Conservation (phyloP, 2,329 filamentous ascomycete species). For the Neospermospora avenae region DNA sequence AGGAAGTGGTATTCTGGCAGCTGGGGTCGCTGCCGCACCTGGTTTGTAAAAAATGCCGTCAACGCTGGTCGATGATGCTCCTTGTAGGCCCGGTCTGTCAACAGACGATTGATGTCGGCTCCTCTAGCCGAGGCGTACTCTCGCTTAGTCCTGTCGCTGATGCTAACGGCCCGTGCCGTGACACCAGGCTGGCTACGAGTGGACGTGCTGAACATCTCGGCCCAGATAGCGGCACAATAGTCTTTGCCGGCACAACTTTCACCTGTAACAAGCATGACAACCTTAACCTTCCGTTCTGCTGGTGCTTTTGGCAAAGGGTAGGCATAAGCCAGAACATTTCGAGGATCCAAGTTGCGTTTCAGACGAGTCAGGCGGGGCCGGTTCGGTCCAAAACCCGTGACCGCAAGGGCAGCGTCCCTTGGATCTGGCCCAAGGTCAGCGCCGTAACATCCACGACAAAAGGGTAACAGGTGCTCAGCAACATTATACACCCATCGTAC, state of each 20-base stretch:
- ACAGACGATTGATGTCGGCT: conserved; percentile 46
- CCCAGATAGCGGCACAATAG: conserved; percentile 54
- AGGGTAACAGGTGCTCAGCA: conserved; percentile 44
- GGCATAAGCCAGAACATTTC: conserved; percentile 50
- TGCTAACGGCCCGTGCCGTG: conserved; percentile 46
- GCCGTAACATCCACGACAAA: conserved; percentile 51
- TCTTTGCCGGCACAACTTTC: conserved; percentile 57
- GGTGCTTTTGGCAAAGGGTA: conserved; percentile 48
- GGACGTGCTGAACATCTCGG: conserved; percentile 37
- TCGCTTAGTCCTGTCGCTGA: conserved; percentile 55
- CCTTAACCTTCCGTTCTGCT: conserved; percentile 44
- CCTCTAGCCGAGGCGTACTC: conserved; percentile 51
- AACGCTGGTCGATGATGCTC: conserved; percentile 54
- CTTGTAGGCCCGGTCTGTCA: conserved; percentile 56
- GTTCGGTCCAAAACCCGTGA: conserved; percentile 56
- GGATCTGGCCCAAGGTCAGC: conserved; percentile 63
- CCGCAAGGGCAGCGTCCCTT: conserved; percentile 50
- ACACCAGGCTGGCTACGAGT: conserved; percentile 29
- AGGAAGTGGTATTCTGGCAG: conserved; percentile 45
- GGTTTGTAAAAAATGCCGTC: conserved; percentile 48
- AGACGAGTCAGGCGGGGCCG: conserved; percentile 45
- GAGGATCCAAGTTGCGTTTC: conserved; percentile 49
- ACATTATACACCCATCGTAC: conserved; percentile 58
- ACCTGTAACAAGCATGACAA: conserved; percentile 48
- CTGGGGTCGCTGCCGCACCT: conserved; percentile 42